Evolutionary conservation across 176 grass and related monocot species (phyloP).

Genomic region (Aegilops speltoides): DNA sequence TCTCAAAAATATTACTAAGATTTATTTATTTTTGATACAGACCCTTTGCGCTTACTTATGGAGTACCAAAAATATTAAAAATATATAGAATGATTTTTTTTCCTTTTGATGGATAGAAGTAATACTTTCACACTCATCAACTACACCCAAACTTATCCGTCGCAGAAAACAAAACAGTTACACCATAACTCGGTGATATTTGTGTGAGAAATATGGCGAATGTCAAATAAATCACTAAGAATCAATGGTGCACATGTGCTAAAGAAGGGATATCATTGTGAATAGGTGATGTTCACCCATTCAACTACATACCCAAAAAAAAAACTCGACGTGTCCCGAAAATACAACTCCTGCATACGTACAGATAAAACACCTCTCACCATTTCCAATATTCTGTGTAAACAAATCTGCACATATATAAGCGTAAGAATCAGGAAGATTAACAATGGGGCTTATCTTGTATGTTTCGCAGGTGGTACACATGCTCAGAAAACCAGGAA

Average conservation of each 20-base stretch:
- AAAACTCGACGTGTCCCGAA: background rate
- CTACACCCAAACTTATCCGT: background rate
- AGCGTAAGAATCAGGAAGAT: background rate
- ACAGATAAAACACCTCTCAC: too few relatives aligned
- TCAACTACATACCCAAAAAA: background rate
- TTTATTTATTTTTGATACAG: background rate
- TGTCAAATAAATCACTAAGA: background rate
- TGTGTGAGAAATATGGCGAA: background rate
- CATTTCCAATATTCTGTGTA: too few relatives aligned
- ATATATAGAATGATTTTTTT: background rate
- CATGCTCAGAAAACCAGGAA: slow-evolving; percentile 1
- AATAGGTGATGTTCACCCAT: background rate
- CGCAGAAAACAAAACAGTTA: too few relatives aligned
- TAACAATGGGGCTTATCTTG: background rate
- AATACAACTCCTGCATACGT: background rate
- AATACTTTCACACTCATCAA: background rate
- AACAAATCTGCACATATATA: too few relatives aligned
- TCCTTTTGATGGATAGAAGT: background rate
- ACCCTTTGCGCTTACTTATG: background rate
- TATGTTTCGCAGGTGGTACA: background rate
- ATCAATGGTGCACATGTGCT: background rate
- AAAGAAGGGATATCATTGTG: background rate
- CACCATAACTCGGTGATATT: background rate
- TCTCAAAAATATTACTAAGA: background rate
- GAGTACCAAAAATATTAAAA: background rate